phyloP scores from a whole-genome alignment of 2,329 filamentous ascomycete species.

The Ceratocystis alfenasii region DNA sequence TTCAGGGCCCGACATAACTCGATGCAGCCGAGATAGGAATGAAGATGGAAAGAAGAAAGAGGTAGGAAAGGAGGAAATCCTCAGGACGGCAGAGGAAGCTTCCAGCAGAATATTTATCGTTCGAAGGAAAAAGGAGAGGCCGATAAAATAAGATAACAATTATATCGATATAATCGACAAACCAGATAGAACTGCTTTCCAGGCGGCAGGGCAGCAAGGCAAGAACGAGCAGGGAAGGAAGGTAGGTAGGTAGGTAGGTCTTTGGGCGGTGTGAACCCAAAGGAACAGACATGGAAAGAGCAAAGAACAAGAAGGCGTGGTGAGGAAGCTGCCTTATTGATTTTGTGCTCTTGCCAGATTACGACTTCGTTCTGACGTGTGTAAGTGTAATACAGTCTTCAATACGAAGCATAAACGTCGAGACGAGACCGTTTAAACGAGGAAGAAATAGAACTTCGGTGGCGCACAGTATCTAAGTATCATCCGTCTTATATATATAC shows the following conservation, averaged over 20 bases:
- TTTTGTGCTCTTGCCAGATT: background rate
- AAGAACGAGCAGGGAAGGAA: too few species aligned
- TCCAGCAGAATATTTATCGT: constrained; percentile 2
- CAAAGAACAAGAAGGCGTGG: background rate
- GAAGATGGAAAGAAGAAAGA: background rate
- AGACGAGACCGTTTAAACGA: too few species aligned
- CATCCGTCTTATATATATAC: too few species aligned
- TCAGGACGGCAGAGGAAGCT: background rate
- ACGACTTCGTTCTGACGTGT: background rate
- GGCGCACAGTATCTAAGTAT: too few species aligned
- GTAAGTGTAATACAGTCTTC: too few species aligned
- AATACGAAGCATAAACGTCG: too few species aligned
- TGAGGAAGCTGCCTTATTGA: background rate
- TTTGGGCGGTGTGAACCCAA: constrained; percentile 12
- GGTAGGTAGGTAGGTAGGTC: background rate
- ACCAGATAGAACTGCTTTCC: background rate
- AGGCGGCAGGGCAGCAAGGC: constrained; percentile 5
- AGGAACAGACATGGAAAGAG: background rate
- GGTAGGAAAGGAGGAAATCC: constrained; percentile 4
- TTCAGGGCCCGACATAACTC: constrained; percentile 19
- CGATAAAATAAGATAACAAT: background rate
- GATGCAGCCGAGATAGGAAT: constrained; percentile 10
- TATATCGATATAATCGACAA: constrained; percentile 1
- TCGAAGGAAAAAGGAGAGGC: background rate
- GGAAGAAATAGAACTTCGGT: background rate